Conservation (phyloP, 2,329 filamentous ascomycete species). For the Hypoxylon sp. region DNA sequence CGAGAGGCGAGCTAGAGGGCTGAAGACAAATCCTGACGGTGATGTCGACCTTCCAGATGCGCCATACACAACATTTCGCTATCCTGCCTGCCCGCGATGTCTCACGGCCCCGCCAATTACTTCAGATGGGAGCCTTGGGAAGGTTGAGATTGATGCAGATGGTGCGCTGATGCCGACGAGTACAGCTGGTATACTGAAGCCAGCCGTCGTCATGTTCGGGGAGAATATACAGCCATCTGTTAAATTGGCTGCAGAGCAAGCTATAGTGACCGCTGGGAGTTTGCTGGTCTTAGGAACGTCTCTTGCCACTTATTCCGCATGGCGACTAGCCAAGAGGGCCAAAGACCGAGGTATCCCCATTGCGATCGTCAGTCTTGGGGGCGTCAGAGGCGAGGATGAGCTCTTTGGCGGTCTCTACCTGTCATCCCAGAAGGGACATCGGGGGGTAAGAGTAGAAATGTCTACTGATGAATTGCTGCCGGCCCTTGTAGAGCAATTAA, state of each 20-base stretch:
- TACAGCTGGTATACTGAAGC: slow-evolving; percentile 87
- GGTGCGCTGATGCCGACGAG: slow-evolving; percentile 80
- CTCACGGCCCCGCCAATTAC: slow-evolving; percentile 72
- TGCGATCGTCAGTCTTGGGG: slow-evolving; percentile 89
- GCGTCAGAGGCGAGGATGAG: slow-evolving; percentile 82
- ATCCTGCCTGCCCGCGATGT: slow-evolving; percentile 89
- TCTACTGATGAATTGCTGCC: slow-evolving; percentile 72
- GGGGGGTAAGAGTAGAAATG: slow-evolving; percentile 70
- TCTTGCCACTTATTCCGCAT: slow-evolving; percentile 94
- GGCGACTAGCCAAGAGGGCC: slow-evolving; percentile 87
- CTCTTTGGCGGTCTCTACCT: slow-evolving; percentile 74
- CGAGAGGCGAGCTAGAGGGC: slow-evolving; percentile 75
- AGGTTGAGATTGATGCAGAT: slow-evolving; percentile 80
- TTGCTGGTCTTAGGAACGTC: slow-evolving; percentile 89
- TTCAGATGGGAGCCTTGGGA: slow-evolving; percentile 67
- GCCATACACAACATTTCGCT: slow-evolving; percentile 90
- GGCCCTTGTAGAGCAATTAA: slow-evolving; percentile 67
- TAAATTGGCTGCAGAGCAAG: slow-evolving; percentile 82
- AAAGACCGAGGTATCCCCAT: slow-evolving; percentile 87
- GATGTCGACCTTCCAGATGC: slow-evolving; percentile 92
- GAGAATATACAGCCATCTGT: slow-evolving; percentile 81
- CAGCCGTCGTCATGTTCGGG: slow-evolving; percentile 96
- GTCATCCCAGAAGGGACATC: slow-evolving; percentile 63
- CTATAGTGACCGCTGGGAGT: slow-evolving; percentile 81
- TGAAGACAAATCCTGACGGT: slow-evolving; percentile 92